Evolutionary conservation across 129 eudicot species (phyloP).

Genomic region (Escallonia herrerae): DNA sequence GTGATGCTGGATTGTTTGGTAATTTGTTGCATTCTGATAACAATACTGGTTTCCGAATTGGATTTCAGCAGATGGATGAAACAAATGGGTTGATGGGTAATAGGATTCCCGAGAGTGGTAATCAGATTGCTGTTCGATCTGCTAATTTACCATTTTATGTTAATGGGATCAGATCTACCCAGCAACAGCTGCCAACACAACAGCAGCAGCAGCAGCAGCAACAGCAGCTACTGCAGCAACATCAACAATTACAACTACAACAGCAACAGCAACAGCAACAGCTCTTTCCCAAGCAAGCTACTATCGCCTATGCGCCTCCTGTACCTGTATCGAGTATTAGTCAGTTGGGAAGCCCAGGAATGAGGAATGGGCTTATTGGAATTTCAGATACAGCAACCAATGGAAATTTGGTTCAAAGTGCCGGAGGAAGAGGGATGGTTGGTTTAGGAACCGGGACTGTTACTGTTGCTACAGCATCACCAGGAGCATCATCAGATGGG

Average conservation of each 20-base stretch:
- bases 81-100: conserved; percentile 29
- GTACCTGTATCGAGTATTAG: conserved; percentile 44
- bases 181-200: conserved; percentile 27
- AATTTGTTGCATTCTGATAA: conserved; percentile 37
- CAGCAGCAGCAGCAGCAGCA: conserved; percentile 29
- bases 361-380: conserved; percentile 58
- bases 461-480: conserved; percentile 58
- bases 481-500: conserved; percentile 80
- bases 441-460: conserved; percentile 60
- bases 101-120: conserved; percentile 27
- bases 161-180: conserved; percentile 51
- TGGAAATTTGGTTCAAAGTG: conserved; percentile 37
- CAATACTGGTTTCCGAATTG: conserved; percentile 38
- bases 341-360: conserved; percentile 49
- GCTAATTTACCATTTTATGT: conserved; percentile 56
- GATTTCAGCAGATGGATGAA: conserved; percentile 43
- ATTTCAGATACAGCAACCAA: conserved; percentile 38
- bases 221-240: no score
- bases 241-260: background rate
- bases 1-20: conserved; percentile 36
- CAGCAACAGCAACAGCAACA: conserved; percentile 36
- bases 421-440: conserved; percentile 51
- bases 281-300: conserved; percentile 62
- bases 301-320: conserved; percentile 46
- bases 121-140: conserved; percentile 43